Evolutionary conservation across 331 rosid genomes (phyloP), one percentile per base, ranked within the genome.

Genomic region (Malus hybrid): DNA sequence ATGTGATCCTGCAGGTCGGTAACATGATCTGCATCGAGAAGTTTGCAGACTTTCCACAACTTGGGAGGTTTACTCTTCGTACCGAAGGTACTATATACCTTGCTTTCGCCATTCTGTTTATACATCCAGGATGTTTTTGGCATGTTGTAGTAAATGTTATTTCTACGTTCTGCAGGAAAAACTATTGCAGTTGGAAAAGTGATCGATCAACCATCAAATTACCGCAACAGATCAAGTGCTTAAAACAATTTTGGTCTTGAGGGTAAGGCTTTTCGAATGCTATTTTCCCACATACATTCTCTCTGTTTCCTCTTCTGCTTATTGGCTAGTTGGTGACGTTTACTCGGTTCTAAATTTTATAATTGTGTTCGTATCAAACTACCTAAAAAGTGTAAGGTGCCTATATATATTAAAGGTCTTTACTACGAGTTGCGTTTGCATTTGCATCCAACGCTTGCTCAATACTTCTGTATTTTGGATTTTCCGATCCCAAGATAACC

Each of bases 41-140:
- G 80, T 95, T 95, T 63, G 30, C 93, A 20, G 88, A 89, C 64
- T 86, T 87, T 74, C 91, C 97, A 7, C 99, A 92, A 75, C 97
- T 95, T 19, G 99, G 99, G 81, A 87, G 99, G 85, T 95, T 95
- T 73, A 95, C 99, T 55, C 97, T 95, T 79, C 99, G 99, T 24
- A 90, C 92, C 36, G 99, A 95, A 86, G 97, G 99, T 95, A 82
- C 63, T 55, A 52, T 46, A 52, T 67, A 7, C 74, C 18, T 34
- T 32, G 39, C 66, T 20, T 78, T 39, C 1, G 46, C 46, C 46
- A 39, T 39, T 39, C 46, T 75, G 57, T 61, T 19, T 19, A 42
- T 39, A 70, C 48, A 33, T 76, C 76, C 39, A 34, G 70, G 52
- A 65, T 32, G 18, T 65, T 57, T 22, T 73, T 36, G 13, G 58